Evolutionary conservation across 352 stramenopile species (phyloP).

Genomic region (Globisporangium splendens): DNA sequence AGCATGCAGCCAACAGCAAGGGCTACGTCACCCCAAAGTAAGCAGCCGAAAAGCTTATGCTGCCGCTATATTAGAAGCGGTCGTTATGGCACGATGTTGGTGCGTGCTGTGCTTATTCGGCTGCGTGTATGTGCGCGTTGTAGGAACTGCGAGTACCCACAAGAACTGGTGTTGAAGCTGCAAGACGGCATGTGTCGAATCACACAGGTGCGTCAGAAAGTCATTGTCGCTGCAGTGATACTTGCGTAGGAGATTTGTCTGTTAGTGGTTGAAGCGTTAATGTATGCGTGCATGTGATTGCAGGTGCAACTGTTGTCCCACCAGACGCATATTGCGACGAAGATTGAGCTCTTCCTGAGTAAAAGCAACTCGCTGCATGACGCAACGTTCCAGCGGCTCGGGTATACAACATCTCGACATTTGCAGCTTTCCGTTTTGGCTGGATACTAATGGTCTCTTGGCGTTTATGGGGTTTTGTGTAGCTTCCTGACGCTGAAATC

Average conservation of each 20-base stretch:
- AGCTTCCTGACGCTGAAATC: constrained; percentile 75
- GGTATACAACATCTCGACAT: constrained; percentile 23
- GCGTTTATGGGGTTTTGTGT: too few species aligned
- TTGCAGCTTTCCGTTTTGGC: too few species aligned
- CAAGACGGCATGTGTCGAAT: constrained; percentile 62
- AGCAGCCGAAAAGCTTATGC: not conserved
- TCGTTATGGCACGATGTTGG: not conserved
- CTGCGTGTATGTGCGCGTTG: not conserved
- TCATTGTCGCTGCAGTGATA: too few species aligned
- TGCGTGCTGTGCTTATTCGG: not conserved
- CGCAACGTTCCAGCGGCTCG: constrained; percentile 73
- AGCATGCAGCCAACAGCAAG: constrained; percentile 53
- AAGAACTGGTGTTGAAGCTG: constrained; percentile 88
- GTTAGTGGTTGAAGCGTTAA: not conserved
- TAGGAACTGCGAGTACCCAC: constrained; percentile 92
- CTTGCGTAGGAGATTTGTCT: too few species aligned
- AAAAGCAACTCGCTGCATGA: constrained; percentile 33
- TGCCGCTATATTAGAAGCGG: not conserved
- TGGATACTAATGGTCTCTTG: too few species aligned
- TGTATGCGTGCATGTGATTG: not conserved
- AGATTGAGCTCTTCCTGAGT: constrained; percentile 91
- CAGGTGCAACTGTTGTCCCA: constrained; percentile 89
- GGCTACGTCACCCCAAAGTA: constrained; percentile 83
- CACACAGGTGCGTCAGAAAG: constrained; percentile 37
- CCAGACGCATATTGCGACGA: constrained; percentile 90